phyloP scores from a whole-genome alignment of 2,329 filamentous ascomycete genomes.

The Coleophoma cylindrospora region DNA sequence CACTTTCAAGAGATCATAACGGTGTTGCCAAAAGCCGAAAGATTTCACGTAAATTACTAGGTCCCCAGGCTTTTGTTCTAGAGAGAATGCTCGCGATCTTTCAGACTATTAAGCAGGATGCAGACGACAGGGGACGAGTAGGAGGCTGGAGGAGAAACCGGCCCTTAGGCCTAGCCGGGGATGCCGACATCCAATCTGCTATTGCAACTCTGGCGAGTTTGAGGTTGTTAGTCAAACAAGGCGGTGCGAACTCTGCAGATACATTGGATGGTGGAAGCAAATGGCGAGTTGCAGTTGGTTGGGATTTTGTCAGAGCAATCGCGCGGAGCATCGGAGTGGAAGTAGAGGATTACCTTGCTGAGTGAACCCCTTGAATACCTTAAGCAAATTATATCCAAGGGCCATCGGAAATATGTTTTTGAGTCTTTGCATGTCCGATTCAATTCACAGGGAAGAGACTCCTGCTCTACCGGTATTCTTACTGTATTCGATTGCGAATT shows the following conservation, averaged over 20 bases:
- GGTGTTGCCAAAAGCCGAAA: conserved; percentile 54
- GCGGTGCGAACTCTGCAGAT: conserved; percentile 47
- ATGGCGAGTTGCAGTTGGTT: conserved; percentile 75
- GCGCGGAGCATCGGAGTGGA: conserved; percentile 74
- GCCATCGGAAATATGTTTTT: no score
- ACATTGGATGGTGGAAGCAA: conserved; percentile 63
- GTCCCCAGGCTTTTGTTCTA: conserved; percentile 70
- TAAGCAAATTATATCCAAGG: no score
- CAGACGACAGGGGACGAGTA: conserved; percentile 17
- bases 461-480: no score
- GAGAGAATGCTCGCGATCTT: conserved; percentile 78
- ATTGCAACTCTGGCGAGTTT: conserved; percentile 71
- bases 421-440: no score
- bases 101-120: conserved; percentile 52
- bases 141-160: conserved; percentile 4
- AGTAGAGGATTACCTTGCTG: conserved; percentile 70
- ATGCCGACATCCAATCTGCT: conserved; percentile 53
- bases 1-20: conserved; percentile 23
- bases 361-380: conserved; percentile 24
- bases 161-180: conserved; percentile 23
- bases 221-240: conserved; percentile 62
- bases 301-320: conserved; percentile 68
- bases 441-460: no score
- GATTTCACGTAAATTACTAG: conserved; percentile 71
- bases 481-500: no score